These are phyloP conservation scores for Pseudocercospora eumusae DNA, from an alignment of 2,329 filamentous ascomycete species.

Conservation along the genomic window DNA sequence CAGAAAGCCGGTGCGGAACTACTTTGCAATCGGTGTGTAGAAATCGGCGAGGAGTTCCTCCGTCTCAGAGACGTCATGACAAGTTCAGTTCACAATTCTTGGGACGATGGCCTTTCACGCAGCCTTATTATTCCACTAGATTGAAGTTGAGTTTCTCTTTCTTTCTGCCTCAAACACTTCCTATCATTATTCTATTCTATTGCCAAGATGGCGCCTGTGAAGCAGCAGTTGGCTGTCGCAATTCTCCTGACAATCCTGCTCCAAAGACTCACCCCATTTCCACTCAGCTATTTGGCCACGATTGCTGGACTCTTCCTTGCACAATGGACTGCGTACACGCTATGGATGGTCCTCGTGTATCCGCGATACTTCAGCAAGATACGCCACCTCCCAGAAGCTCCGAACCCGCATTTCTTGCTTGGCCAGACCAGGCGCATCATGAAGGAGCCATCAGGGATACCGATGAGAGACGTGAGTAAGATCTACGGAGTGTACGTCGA, in stretches of 20 bases:
- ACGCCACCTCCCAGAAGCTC: constrained; percentile 53
- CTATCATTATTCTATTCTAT: neutral
- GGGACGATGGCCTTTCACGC: too few relatives aligned
- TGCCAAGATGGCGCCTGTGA: constrained; percentile 7
- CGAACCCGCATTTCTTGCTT: constrained; percentile 37
- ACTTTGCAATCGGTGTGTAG: too few relatives aligned
- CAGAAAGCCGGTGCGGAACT: too few relatives aligned
- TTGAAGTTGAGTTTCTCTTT: neutral
- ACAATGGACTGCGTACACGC: constrained; percentile 39
- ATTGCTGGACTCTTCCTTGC: constrained; percentile 45
- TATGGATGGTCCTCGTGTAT: constrained; percentile 56
- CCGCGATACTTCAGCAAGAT: constrained; percentile 61
- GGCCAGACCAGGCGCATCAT: constrained; percentile 49
- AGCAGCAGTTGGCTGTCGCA: constrained; percentile 7
- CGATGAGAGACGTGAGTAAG: constrained; percentile 47
- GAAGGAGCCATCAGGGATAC: constrained; percentile 47
- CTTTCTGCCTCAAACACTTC: neutral
- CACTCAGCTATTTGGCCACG: constrained; percentile 43
- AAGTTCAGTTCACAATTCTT: neutral
- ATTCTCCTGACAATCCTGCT: constrained; percentile 8
- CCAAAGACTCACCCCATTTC: constrained; percentile 34
- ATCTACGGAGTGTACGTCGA: too few relatives aligned
- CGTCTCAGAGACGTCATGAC: neutral
- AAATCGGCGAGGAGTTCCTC: neutral
- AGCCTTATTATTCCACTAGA: neutral